Conservation (phyloP, 805 yeast genomes). For the Sporopachydermia lactativora region DNA sequence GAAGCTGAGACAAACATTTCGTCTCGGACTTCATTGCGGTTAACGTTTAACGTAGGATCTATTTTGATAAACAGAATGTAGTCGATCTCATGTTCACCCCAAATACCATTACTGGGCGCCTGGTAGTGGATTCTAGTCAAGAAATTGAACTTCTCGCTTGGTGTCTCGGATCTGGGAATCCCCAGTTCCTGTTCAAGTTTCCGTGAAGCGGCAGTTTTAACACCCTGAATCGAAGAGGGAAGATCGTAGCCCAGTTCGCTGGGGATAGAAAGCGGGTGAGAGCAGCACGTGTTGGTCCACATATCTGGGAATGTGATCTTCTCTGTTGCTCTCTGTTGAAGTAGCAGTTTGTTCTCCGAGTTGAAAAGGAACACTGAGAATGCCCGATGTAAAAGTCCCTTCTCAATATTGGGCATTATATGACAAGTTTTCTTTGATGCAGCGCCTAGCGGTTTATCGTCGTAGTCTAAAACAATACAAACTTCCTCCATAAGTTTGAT, state of each 20-base stretch:
- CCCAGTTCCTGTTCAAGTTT: conserved; percentile 92
- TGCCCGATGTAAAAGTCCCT: conserved; percentile 87
- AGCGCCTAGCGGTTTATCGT: conserved; percentile 82
- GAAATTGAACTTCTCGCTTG: conserved; percentile 58
- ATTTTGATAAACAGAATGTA: conserved; percentile 73
- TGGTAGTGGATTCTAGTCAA: conserved; percentile 91
- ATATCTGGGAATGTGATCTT: conserved; percentile 91
- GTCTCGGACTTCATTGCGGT: conserved; percentile 80
- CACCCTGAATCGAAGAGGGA: conserved; percentile 57
- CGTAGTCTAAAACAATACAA: conserved; percentile 82
- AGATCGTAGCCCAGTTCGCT: conserved; percentile 63
- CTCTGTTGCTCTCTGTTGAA: conserved; percentile 94
- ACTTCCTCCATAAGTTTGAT: conserved; percentile 91
- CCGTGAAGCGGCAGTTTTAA: conserved; percentile 77
- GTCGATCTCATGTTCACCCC: conserved; percentile 99
- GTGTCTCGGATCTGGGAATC: conserved; percentile 41
- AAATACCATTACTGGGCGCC: conserved; percentile 62
- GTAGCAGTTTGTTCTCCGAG: conserved; percentile 54
- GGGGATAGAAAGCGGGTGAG: conserved; percentile 84
- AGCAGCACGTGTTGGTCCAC: conserved; percentile 99
- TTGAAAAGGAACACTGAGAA: conserved; percentile 91
- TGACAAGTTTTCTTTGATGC: conserved; percentile 83
- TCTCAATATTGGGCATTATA: conserved; percentile 72
- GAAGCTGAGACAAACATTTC: conserved; percentile 53
- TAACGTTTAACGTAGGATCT: conserved; percentile 30